A percentile compares a stretch with the other conserved stretches of the same genome.
Conservation (phyloP, 306 rosid genomes). For the Cucumis hystrix region DNA sequence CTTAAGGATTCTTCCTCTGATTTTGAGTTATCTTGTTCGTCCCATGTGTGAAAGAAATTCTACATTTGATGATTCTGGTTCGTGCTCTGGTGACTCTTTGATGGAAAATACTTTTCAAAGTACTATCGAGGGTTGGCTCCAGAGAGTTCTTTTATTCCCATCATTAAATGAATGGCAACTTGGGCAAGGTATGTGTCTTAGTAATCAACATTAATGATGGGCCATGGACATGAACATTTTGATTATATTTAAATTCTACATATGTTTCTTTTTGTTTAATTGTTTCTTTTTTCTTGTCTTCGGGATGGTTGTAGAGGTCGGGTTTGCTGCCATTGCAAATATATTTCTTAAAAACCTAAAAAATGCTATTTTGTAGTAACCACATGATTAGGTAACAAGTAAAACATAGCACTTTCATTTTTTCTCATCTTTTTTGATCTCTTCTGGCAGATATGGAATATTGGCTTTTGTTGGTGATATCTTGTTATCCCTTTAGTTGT, state of each 20-base stretch:
- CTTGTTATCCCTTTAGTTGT: slow-evolving; percentile 68
- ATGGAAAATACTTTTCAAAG: slow-evolving; percentile 28
- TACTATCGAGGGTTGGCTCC: slow-evolving; percentile 60
- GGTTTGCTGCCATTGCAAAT: background rate
- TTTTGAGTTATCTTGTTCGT: slow-evolving; percentile 44
- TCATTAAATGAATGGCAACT: slow-evolving; percentile 58
- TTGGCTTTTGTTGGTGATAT: slow-evolving; percentile 72
- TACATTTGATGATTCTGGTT: slow-evolving; percentile 22
- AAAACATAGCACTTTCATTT: background rate
- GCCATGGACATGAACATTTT: background rate
- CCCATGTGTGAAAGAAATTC: slow-evolving; percentile 25
- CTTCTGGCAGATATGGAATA: slow-evolving; percentile 65
- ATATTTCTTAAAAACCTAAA: background rate
- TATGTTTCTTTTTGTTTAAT: background rate
- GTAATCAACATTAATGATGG: background rate
- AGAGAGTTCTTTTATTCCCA: slow-evolving; percentile 46
- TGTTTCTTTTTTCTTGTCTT: background rate
- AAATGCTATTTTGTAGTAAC: background rate
- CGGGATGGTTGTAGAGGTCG: background rate
- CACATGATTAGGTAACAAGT: background rate
- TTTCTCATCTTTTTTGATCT: slow-evolving; percentile 1
- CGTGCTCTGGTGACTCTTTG: slow-evolving; percentile 23
- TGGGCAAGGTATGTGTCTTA: slow-evolving; percentile 50
- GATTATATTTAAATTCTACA: background rate
- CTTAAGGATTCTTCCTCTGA: slow-evolving; percentile 76